phyloP scores from a whole-genome alignment of 2,329 filamentous ascomycete genomes.

The Seiridium unicorne region DNA sequence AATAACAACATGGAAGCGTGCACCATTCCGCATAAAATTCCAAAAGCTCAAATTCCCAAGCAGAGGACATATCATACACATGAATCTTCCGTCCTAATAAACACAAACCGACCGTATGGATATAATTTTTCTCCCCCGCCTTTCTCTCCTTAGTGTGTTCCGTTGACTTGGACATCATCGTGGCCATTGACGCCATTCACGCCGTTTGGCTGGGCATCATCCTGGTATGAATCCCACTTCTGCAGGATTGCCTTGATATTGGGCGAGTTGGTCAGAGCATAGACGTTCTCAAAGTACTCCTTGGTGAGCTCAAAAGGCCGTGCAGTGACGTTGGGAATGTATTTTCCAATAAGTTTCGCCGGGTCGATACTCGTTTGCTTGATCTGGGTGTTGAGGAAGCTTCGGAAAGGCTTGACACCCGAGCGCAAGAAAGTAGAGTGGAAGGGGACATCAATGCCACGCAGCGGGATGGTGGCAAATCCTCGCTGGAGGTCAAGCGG shows the following conservation, averaged over 20 bases:
- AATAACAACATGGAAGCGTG: background rate
- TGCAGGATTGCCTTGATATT: conserved; percentile 78
- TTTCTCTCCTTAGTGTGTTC: conserved; percentile 11
- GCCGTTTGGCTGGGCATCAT: conserved; percentile 35
- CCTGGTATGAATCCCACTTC: conserved; percentile 78
- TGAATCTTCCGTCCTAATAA: background rate
- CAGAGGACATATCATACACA: conserved; percentile 5
- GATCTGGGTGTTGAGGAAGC: conserved; percentile 99
- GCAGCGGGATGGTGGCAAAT: conserved; percentile 94
- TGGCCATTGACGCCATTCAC: conserved; percentile 31
- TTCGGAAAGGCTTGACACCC: conserved; percentile 98
- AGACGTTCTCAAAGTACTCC: conserved; percentile 99
- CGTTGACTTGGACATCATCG: conserved; percentile 25
- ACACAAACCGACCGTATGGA: background rate
- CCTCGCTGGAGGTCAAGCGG: conserved; percentile 91
- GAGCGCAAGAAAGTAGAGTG: conserved; percentile 97
- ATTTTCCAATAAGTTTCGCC: conserved; percentile 94
- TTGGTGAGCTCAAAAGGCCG: conserved; percentile 93
- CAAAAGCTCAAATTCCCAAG: background rate
- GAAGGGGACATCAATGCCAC: conserved; percentile 98
- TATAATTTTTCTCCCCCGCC: background rate
- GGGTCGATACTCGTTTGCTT: conserved; percentile 99
- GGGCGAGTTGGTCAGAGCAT: conserved; percentile 82
- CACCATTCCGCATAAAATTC: background rate
- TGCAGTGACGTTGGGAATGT: conserved; percentile 98